Conservation (phyloP, 164 flowering plant species). For the Annona squamosa region DNA sequence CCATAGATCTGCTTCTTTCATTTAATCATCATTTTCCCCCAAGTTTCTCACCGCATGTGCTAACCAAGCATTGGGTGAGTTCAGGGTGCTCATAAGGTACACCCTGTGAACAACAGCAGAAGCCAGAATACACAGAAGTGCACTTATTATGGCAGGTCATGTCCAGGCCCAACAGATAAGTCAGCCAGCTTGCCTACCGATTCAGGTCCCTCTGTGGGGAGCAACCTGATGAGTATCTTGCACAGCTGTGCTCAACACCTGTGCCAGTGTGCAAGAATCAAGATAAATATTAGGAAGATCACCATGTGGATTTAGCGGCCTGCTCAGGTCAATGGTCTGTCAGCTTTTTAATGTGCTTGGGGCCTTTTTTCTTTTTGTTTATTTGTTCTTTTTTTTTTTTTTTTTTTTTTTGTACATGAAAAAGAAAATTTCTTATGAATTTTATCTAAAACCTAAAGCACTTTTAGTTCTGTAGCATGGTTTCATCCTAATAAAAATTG, state of each 20-base stretch:
- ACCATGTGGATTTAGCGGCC: not conserved
- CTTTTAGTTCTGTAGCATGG: not conserved
- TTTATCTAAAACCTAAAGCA: too few relatives aligned
- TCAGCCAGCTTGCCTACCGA: not conserved
- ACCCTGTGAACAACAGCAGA: not conserved
- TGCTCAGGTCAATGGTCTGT: not conserved
- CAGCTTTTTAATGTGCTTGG: not conserved
- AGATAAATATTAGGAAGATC: not conserved
- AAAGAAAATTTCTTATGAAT: too few relatives aligned
- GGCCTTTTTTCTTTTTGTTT: not conserved
- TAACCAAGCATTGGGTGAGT: not conserved
- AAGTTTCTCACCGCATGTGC: not conserved
- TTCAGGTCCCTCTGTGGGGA: not conserved
- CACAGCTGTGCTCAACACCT: not conserved
- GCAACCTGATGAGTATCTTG: not conserved
- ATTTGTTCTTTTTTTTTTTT: not conserved
- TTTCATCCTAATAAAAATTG: not conserved
- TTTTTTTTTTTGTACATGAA: too few relatives aligned
- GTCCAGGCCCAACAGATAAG: not conserved
- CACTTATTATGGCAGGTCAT: not conserved
- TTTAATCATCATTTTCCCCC: not conserved
- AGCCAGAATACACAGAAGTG: not conserved
- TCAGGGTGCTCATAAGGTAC: not conserved
- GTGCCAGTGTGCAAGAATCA: not conserved
- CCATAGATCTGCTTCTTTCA: not conserved